Base-by-base conservation (phyloP, 2,329 filamentous ascomycete genomes). In the Cladosporium phlei region DNA sequence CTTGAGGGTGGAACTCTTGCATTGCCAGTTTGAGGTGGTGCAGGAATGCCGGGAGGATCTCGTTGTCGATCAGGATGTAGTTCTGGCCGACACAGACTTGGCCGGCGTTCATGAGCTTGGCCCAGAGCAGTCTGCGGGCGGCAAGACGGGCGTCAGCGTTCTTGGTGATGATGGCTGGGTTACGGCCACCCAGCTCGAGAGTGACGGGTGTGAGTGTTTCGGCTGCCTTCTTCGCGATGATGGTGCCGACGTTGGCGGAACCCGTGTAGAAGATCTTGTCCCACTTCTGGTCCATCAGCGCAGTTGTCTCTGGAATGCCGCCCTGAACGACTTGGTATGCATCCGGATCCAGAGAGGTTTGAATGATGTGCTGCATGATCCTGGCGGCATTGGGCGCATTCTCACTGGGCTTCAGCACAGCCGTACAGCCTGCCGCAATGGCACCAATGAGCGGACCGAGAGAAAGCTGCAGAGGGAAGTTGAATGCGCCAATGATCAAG, bases 251-350 rank as follows among this genome's bases (percentile, higher is more conserved):
- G 21, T 65, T 71, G 43, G 78, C 77, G 59, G 82, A 83, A 46
- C 93, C 93, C 1, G 93, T 98, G 72, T 95, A 98, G 74, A 93
- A 90, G 61, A 98, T 94, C 78, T 96, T 97, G 71, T 94, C 90
- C 85, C 90, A 98, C 67, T 91, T 91, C 71, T 89, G 80, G 48
- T 91, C 81, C 25, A 98, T 77, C 34, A 97, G 71, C 10, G 82
- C 82, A 35, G 86, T 88, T 3, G 86, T 89, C 73, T 95, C 88
- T 3, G 83, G 76, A 16, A 95, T 70, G 21, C 74, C 82, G 50
- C 93, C 93, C 64, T 96, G 93, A 55, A 96, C 74, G 49, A 88
- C 79, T 27, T 74, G 71, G 68, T 88, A 96, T 57, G 82, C 83
- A 12, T 80, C 78, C 2, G 81, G 79, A 64, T 97, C 93, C 44